Evolutionary conservation across 2,329 filamentous ascomycete genomes (phyloP), one percentile per base, ranked within the genome.

Genomic region (Fusarium humuli): DNA sequence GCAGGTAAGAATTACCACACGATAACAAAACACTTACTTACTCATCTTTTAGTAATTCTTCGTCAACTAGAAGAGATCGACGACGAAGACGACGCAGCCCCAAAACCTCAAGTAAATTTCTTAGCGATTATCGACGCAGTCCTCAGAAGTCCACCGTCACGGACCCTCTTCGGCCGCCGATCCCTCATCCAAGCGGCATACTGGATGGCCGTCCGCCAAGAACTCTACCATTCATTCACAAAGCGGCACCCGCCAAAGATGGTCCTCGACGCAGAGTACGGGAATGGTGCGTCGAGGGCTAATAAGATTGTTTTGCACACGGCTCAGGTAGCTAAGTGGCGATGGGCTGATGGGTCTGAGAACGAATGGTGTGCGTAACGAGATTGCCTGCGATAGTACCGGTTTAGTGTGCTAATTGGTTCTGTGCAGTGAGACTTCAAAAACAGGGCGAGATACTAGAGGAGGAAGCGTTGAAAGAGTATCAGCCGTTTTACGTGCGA

Each of bases 291-390:
- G 1, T 80, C 80, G 1, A 77, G 75, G 11, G 80, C 80, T 3
- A 82, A 82, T 69, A 79, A 79, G 62, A 78, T 80, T 16, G 80
- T 82, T 7, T 77, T 82, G 73, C 81, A 82, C 59, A 81, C 80
- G 10, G 80, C 81, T 12, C 80, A 82, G 27, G 78, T 81, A 0
- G 79, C 80, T 2, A 81, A 80, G 61, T 82, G 80, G 80, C 79
- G 79, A 20, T 81, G 80, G 80, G 79, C 79, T 3, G 77, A 77
- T 30, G 77, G 77, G 5, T 75, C 74, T 1, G 75, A 78, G 22
- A 61, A 70, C n/a, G 80, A 82, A 64, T 82, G 80, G 78, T 57
- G 80, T 81, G 61, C 72, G 80, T 72, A 16, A 16, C 49, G 49
- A 41, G 23, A 52, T 52, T 52, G n/a, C 41, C 9, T 5, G 8